Conservation (phyloP, 371 early-diverging fungal species). For the Parasitella parasitica region DNA sequence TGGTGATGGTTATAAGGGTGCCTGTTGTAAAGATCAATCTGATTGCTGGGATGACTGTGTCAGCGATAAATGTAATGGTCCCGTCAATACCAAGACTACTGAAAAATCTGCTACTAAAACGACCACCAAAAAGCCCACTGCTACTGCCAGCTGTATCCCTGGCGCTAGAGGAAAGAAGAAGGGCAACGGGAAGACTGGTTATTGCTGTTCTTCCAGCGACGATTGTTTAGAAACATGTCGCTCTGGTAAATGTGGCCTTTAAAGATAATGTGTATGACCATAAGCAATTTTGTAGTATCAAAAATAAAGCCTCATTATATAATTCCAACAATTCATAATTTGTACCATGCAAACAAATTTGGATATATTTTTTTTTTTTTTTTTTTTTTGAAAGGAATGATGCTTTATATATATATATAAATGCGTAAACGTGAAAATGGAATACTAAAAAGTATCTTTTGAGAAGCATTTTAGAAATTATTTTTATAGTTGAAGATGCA, state of each 20-base stretch:
- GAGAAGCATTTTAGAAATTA: too few relatives aligned
- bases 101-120: neutral
- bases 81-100: slow-evolving; percentile 10
- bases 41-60: slow-evolving; percentile 16
- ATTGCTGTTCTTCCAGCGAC: slow-evolving; percentile 19
- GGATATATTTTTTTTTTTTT: too few relatives aligned
- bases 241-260: slow-evolving; percentile 16
- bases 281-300: too few relatives aligned
- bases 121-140: neutral
- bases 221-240: slow-evolving; percentile 22
- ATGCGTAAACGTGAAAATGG: too few relatives aligned
- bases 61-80: slow-evolving; percentile 14
- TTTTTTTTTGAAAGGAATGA: too few relatives aligned
- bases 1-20: slow-evolving; percentile 15
- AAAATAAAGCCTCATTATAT: too few relatives aligned
- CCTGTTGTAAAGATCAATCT: slow-evolving; percentile 12
- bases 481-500: too few relatives aligned
- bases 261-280: too few relatives aligned
- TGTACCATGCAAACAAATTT: too few relatives aligned
- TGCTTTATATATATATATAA: too few relatives aligned
- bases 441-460: too few relatives aligned
- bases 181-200: slow-evolving; percentile 19
- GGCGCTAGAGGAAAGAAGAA: slow-evolving; percentile 12
- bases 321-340: too few relatives aligned
- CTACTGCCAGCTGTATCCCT: slow-evolving; percentile 1